Conservation (phyloP, 768 basidiomycete genomes). For the Hygrocybe coccinea region DNA sequence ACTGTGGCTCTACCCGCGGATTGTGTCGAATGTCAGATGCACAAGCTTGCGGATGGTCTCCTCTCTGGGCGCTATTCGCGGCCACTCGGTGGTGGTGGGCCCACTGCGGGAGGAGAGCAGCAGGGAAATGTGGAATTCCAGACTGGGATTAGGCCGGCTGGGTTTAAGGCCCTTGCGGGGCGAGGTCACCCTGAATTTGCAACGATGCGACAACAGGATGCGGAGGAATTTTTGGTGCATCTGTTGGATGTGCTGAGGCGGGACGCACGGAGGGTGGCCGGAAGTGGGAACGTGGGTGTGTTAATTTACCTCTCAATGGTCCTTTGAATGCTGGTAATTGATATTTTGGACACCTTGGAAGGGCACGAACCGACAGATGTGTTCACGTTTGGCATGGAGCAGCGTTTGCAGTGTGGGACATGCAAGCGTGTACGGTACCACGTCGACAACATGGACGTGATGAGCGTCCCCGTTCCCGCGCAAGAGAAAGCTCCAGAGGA, state of each 20-base stretch:
- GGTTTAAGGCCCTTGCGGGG: constrained; percentile 87
- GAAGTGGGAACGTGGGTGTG: constrained; percentile 10
- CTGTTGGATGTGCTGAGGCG: constrained; percentile 69
- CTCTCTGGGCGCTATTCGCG: constrained; percentile 88
- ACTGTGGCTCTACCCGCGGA: constrained; percentile 63
- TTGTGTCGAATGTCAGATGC: constrained; percentile 94
- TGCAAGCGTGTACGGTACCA: constrained; percentile 83
- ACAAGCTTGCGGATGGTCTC: constrained; percentile 87
- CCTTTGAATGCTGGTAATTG: too few species aligned
- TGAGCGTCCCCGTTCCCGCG: constrained; percentile 79
- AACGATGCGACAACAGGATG: constrained; percentile 96
- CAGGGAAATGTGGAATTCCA: constrained; percentile 61
- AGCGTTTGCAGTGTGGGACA: constrained; percentile 73
- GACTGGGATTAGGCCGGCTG: constrained; percentile 72
- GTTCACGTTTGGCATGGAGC: constrained; percentile 82
- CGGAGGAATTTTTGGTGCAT: constrained; percentile 89
- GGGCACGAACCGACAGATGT: constrained; percentile 61
- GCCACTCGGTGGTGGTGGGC: constrained; percentile 18
- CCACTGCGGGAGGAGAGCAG: constrained; percentile 18
- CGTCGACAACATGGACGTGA: constrained; percentile 65
- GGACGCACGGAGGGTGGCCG: constrained; percentile 50
- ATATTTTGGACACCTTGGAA: background rate
- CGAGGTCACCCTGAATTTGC: constrained; percentile 91
- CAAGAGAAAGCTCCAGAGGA: constrained; percentile 44
- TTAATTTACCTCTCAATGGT: too few species aligned